Conservation (phyloP, 2,329 filamentous ascomycete species). For the Zalaria obscura region DNA sequence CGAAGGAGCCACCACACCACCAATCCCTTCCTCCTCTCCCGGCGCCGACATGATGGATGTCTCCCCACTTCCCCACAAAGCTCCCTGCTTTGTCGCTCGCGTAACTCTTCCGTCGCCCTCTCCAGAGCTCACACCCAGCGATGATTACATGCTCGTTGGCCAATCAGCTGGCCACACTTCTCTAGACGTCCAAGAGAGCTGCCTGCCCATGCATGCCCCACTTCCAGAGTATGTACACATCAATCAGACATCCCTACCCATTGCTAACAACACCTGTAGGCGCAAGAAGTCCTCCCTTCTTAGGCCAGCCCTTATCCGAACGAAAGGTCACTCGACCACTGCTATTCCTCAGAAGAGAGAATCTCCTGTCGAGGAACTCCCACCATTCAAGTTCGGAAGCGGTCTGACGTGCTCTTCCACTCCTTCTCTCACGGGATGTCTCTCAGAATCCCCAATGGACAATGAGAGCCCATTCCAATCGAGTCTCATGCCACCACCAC, state of each 20-base stretch:
- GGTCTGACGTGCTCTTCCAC: constrained; percentile 34
- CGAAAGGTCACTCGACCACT: constrained; percentile 61
- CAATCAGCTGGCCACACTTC: neutral
- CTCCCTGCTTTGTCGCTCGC: constrained; percentile 42
- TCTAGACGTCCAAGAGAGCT: neutral
- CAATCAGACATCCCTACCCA: too few species aligned
- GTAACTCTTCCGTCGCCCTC: constrained; percentile 61
- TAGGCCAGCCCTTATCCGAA: constrained; percentile 57
- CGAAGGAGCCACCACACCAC: constrained; percentile 73
- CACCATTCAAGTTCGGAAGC: constrained; percentile 4
- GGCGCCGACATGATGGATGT: constrained; percentile 78
- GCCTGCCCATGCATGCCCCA: too few species aligned
- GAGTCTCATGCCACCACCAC: constrained; percentile 42
- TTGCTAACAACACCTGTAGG: neutral
- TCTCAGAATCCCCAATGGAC: constrained; percentile 53
- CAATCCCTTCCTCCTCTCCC: constrained; percentile 72
- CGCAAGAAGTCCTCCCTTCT: constrained; percentile 4
- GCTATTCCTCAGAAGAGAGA: constrained; percentile 35
- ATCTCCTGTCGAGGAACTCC: neutral
- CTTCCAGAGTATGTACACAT: too few species aligned
- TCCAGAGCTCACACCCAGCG: constrained; percentile 38
- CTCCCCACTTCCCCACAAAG: constrained; percentile 83
- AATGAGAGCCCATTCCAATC: constrained; percentile 10
- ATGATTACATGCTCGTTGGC: constrained; percentile 11
- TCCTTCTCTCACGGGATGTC: constrained; percentile 66